A percentile compares a stretch with the other conserved stretches of the same genome.
phyloP scores from a whole-genome alignment of 176 grass and related monocot species.

The Tillandsia fasciculata region DNA sequence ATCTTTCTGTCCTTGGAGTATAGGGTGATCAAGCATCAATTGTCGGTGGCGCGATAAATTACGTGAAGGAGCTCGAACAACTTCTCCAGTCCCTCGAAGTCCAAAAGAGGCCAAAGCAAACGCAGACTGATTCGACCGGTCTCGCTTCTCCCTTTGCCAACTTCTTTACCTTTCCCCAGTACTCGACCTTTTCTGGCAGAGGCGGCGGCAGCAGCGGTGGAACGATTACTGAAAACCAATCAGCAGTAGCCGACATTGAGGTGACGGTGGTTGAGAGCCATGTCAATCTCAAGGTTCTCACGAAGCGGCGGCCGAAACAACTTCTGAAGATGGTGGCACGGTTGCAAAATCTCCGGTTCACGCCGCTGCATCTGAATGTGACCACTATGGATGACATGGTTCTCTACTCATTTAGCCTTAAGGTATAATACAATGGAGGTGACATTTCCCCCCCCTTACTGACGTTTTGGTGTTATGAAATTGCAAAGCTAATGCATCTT shows the following conservation, averaged over 20 bases:
- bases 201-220: conserved; percentile 2
- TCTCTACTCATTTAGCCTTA: conserved; percentile 85
- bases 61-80: conserved; percentile 87
- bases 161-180: conserved; percentile 86
- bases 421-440: conserved; percentile 27
- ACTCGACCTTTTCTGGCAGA: conserved; percentile 20
- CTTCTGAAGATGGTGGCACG: conserved; percentile 45
- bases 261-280: conserved; percentile 97
- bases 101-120: conserved; percentile 35
- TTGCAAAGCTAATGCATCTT: background rate
- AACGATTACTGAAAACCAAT: background rate
- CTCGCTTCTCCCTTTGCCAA: conserved; percentile 42
- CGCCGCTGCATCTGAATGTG: conserved; percentile 79
- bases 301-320: conserved; percentile 52
- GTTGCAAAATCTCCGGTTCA: conserved; percentile 57
- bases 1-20: background rate
- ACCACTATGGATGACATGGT: conserved; percentile 57
- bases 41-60: conserved; percentile 87
- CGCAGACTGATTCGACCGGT: conserved; percentile 7
- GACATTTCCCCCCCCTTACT: background rate
- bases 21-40: conserved; percentile 96
- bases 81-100: conserved; percentile 68
- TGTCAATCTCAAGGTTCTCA: conserved; percentile 75
- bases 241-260: conserved; percentile 66
- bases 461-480: background rate